Base-by-base conservation (phyloP, 106 monocot genomes). In the Alisma plantagoaquatica region DNA sequence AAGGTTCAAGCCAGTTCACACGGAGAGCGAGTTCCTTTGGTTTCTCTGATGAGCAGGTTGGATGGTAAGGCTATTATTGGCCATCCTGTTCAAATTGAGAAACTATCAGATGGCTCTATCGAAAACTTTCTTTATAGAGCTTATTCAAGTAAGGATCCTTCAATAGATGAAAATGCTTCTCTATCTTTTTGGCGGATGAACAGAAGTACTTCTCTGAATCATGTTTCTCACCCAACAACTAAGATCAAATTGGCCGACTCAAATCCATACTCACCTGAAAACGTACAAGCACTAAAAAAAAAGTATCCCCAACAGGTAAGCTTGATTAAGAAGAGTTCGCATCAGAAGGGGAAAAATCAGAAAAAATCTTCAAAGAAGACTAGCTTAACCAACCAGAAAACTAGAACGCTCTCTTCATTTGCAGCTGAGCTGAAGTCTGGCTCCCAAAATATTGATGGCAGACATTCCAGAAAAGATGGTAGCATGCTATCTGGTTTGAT, bases 41-140 rank as follows among this genome's bases (percentile, higher is more conserved):
- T 91, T 51, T 91, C 84, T 62, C 59, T 91, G 11, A 84, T 84
- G 83, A 91, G 91, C 69, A 66, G 84, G 57, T 46, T 84, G 35
- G 84, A 91, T 67, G 84, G 91, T 11, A 91, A 91, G 60, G 84
- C 84, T 31, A 91, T 91, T 24, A 47, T 91, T 15, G 91, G 91
- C 5, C 84, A 91, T 26, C 91, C 91, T 31, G 46, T 91, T 26
- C 83, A 77, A 42, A 75, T 91, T 23, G 84, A 91, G 53, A 84
- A 81, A 50, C 31, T 91, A 6, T 77, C 75, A 64, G 80, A 81
- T 59, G 91, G 84, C 29, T 75, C 74, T 29, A 33, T 72, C 23
- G 50, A 29, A 31, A 54, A 26, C 11, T 46, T 74, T 46, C 30
- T 77, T 44, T 65, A 60, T n/a, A 53, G 52, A 29, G 46, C 22